These are phyloP conservation scores for Didymella segeticola DNA, from an alignment of 2,329 filamentous ascomycete species.

Conservation along the genomic window DNA sequence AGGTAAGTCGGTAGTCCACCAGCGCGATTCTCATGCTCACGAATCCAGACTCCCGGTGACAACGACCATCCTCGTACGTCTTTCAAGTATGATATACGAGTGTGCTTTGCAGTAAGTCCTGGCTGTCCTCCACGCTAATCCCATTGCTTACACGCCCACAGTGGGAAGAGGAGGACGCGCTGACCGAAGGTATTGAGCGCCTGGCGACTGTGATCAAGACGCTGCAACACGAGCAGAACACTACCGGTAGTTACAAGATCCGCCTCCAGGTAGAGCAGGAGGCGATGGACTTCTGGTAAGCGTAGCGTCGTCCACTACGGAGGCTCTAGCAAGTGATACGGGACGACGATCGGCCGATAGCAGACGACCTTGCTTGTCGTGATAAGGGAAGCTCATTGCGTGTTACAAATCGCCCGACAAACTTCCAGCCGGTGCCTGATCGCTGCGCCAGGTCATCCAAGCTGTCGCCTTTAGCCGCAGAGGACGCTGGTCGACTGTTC, in stretches of 20 bases:
- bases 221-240: conserved; percentile 44
- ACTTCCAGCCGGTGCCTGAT: conserved; percentile 4
- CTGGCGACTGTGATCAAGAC: conserved; percentile 60
- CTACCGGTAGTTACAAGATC: conserved; percentile 22
- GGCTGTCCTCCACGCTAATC: background rate
- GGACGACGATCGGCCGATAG: background rate
- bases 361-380: background rate
- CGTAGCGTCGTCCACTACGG: background rate
- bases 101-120: conserved; percentile 42
- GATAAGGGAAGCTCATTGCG: background rate
- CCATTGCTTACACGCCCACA: conserved; percentile 17
- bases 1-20: conserved; percentile 41
- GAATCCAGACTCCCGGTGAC: conserved; percentile 51
- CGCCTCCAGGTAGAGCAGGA: conserved; percentile 22
- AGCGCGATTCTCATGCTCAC: conserved; percentile 17
- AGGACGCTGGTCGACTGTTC: background rate
- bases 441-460: background rate
- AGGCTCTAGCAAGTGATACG: background rate
- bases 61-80: conserved; percentile 53
- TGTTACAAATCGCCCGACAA: background rate
- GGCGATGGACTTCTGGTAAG: conserved; percentile 44
- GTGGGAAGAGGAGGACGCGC: conserved; percentile 68
- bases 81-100: conserved; percentile 61
- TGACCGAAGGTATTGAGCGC: conserved; percentile 72
- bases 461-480: background rate